Conservation (phyloP, 1,139 yeast species). For the Nakaseomyces bracarensis region DNA sequence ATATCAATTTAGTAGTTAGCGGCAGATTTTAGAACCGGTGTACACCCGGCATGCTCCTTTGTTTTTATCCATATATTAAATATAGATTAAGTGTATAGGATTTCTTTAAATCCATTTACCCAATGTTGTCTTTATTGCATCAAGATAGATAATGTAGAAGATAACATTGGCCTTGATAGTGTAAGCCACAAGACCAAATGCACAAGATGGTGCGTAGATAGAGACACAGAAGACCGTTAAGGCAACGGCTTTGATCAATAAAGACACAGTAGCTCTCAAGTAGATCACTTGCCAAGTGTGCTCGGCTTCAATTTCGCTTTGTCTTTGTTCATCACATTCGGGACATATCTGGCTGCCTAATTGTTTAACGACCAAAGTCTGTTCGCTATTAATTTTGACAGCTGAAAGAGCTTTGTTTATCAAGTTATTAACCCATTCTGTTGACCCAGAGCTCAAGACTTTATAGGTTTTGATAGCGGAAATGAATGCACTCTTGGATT, state of each 20-base stretch:
- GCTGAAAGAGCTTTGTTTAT: background rate
- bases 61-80: no score
- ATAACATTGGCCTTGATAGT: background rate
- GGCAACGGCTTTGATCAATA: background rate
- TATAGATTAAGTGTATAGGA: background rate
- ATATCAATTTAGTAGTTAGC: no score
- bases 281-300: background rate
- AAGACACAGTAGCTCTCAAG: background rate
- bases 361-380: background rate
- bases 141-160: background rate
- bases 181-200: background rate
- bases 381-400: background rate
- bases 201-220: background rate
- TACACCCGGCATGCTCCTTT: no score
- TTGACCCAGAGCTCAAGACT: background rate
- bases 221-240: background rate
- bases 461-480: background rate
- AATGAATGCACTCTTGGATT: background rate
- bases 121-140: background rate
- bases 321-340: slow-evolving; percentile 3
- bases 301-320: slow-evolving; percentile 3
- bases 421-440: background rate
- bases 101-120: slow-evolving; percentile 1
- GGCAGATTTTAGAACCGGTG: no score
- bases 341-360: background rate